Evolutionary conservation across 257 asterid species (phyloP), one percentile per base, ranked within the genome.

Genomic region (Fraxinus americana): DNA sequence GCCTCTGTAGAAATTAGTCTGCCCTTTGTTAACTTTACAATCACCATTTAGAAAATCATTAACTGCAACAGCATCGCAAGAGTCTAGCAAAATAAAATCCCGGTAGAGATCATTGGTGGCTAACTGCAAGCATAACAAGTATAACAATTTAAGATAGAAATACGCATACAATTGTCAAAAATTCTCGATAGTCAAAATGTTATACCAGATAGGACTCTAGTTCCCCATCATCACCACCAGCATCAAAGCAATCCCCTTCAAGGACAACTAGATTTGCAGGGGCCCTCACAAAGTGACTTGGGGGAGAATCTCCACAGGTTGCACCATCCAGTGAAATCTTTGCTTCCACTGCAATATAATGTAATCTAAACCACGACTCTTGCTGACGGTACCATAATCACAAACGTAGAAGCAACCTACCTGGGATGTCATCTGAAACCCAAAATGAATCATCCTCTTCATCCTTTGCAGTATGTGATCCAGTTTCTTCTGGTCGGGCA

Each of bases 241-340:
- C 83, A 82, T 95, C 98, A 76, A 95, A 87, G 90, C 98, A 93
- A 86, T 95, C 99, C 73, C 98, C 96, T 89, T 95, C 99, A 70
- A 93, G 97, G 73, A 95, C 97, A 30, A 93, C 99, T 59, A 95
- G 86, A 82, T 95, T 95, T 71, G 97, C 94, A 41, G 99, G 99
- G 83, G 99, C 91, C 71, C 90, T 88, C 79, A 88, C 88, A 66
- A 87, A 86, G 78, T 80, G 83, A 80, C 83, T 83, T 39, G 80
- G 86, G 21, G 79, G 79, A 29, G 78, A 67, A 78, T 87, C 94
- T 75, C 68, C 85, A 72, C 77, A 82, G 76, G 80, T 75, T 71
- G 88, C 63, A 71, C 76, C 71, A 72, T 95, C 98, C 78, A 91
- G 83, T 75, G 76, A 81, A 85, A 71, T 92, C 80, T 95, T 93